These are phyloP conservation scores for Lachnellula subtilissima DNA, from an alignment of 2,329 filamentous ascomycete genomes.

Conservation along the genomic window DNA sequence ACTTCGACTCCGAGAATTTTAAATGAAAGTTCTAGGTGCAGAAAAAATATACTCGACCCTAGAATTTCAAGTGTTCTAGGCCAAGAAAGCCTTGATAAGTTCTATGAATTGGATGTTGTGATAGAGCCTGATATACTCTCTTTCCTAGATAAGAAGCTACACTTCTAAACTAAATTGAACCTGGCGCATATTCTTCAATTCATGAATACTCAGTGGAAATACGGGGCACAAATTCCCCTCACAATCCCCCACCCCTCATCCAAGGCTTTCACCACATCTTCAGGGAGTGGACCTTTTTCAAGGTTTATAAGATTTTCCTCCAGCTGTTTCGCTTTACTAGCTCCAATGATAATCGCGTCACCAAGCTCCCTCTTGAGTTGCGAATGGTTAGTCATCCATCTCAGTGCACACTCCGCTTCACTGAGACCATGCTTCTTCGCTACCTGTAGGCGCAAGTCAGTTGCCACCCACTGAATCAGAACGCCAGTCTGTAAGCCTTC, in stretches of 20 bases:
- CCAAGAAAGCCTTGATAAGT: no score
- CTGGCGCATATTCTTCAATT: no score
- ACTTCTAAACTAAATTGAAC: no score
- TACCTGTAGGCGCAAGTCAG: constrained; percentile 35
- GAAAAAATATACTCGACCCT: no score
- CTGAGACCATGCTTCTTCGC: constrained; percentile 62
- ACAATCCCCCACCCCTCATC: constrained; percentile 73
- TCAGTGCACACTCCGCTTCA: constrained; percentile 68
- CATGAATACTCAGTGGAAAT: constrained; percentile 41
- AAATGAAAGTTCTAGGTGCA: no score
- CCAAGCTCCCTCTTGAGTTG: constrained; percentile 46
- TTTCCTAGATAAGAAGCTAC: no score
- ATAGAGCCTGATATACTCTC: no score
- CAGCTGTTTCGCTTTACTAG: constrained; percentile 53
- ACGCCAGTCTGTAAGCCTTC: neutral
- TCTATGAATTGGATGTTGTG: no score
- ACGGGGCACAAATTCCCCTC: constrained; percentile 51
- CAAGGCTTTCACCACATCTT: constrained; percentile 68
- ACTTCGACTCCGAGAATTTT: no score
- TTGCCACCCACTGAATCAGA: neutral
- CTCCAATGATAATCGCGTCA: constrained; percentile 56
- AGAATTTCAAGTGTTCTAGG: no score
- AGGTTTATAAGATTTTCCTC: constrained; percentile 52
- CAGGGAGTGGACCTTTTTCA: constrained; percentile 68
- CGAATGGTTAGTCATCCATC: constrained; percentile 70